Evolutionary conservation across 441 rosid genomes (phyloP).

Genomic region (Pelargonium citronellum): DNA sequence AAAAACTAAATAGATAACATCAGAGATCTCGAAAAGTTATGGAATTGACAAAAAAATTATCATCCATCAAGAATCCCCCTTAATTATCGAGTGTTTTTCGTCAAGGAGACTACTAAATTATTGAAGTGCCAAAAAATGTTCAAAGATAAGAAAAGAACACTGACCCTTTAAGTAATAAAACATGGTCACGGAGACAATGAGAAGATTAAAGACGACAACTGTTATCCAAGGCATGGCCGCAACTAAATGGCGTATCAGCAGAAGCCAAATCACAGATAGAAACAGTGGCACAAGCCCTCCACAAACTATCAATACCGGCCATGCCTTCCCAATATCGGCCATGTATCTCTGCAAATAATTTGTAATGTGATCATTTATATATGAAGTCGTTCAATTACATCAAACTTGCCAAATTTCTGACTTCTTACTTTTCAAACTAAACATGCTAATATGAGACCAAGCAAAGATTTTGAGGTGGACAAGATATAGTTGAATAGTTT

Average conservation of each 20-base stretch:
- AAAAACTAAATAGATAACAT: not conserved
- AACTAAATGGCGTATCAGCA: constrained; percentile 86
- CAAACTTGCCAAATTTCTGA: too few species aligned
- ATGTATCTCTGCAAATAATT: constrained; percentile 69
- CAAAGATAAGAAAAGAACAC: constrained; percentile 10
- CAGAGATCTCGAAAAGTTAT: too few species aligned
- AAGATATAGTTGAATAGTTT: constrained; percentile 2
- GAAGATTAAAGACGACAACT: constrained; percentile 71
- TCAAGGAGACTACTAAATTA: too few species aligned
- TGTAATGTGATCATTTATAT: not conserved
- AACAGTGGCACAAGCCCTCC: constrained; percentile 88
- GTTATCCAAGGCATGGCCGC: constrained; percentile 99
- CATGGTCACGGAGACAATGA: constrained; percentile 72
- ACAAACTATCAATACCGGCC: constrained; percentile 89
- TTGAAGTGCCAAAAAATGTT: not conserved
- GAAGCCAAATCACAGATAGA: constrained; percentile 82
- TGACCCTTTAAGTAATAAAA: constrained; percentile 83
- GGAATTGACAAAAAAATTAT: too few species aligned
- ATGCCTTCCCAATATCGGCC: constrained; percentile 86
- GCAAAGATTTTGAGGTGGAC: not conserved
- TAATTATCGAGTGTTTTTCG: too few species aligned
- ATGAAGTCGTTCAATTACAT: too few species aligned
- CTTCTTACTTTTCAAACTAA: too few species aligned
- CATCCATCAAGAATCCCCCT: too few species aligned
- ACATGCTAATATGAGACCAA: too few species aligned